These are phyloP conservation scores for Naganishia albida DNA, from an alignment of 1,284 basidiomycete genomes.

Conservation along the genomic window DNA sequence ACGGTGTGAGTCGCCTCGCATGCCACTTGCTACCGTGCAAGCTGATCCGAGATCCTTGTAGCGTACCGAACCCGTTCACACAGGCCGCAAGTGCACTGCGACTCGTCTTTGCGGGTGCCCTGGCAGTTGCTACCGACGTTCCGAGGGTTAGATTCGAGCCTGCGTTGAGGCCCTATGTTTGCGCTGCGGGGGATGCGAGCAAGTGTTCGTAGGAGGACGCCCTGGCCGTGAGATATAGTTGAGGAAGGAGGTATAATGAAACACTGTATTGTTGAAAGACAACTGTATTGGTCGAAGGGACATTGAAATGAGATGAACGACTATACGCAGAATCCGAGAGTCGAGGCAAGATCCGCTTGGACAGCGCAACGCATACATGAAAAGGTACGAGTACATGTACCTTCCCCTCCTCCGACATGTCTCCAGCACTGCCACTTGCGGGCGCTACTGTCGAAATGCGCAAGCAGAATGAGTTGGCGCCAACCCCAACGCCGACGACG, in stretches of 20 bases:
- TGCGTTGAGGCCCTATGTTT: constrained; percentile 24
- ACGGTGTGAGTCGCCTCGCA: constrained; percentile 24
- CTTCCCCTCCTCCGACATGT: background rate
- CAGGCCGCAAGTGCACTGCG: constrained; percentile 32
- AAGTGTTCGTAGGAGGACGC: background rate
- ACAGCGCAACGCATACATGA: too few species aligned
- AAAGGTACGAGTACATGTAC: too few species aligned
- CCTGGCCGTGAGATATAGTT: too few species aligned
- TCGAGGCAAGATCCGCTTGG: too few species aligned
- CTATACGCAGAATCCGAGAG: too few species aligned
- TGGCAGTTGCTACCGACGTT: constrained; percentile 30
- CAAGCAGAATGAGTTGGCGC: background rate
- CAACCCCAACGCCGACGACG: too few species aligned
- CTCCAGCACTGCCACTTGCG: background rate
- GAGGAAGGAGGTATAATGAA: too few species aligned
- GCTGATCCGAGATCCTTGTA: background rate
- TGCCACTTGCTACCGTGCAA: background rate
- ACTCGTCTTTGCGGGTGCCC: constrained; percentile 35
- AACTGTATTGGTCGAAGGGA: too few species aligned
- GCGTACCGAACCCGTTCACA: constrained; percentile 34
- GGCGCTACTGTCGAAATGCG: background rate
- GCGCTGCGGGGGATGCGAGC: constrained; percentile 20
- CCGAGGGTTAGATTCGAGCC: constrained; percentile 19
- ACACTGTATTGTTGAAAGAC: too few species aligned
- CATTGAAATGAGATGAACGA: too few species aligned